Evolutionary conservation across 352 stramenopile genomes (phyloP).

Genomic region (Phytophthora hybrid): DNA sequence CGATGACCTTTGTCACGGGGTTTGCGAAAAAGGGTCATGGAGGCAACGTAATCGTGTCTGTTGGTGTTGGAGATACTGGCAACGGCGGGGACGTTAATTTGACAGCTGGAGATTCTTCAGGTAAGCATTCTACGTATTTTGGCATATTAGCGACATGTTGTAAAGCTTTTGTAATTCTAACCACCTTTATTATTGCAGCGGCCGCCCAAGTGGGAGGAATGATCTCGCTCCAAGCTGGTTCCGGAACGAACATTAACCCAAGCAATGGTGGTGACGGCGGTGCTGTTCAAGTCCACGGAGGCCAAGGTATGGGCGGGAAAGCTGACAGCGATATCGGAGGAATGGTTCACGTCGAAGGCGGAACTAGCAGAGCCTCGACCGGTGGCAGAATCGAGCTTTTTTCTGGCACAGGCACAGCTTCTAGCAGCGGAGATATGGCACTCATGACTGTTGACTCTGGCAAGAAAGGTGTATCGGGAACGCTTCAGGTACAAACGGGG

Average conservation of each 20-base stretch:
- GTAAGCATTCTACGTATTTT: slow-evolving; percentile 37
- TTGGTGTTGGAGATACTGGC: slow-evolving; percentile 37
- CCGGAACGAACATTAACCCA: slow-evolving; percentile 54
- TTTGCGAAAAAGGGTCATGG: slow-evolving; percentile 36
- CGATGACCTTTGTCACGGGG: slow-evolving; percentile 38
- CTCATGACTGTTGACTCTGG: slow-evolving; percentile 77
- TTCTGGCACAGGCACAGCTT: slow-evolving; percentile 51
- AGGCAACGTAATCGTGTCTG: slow-evolving; percentile 32
- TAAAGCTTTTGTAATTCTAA: background rate
- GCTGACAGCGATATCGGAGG: slow-evolving; percentile 57
- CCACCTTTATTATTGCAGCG: slow-evolving; percentile 44
- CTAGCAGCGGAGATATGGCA: slow-evolving; percentile 75
- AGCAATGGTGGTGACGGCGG: slow-evolving; percentile 74
- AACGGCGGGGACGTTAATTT: slow-evolving; percentile 52
- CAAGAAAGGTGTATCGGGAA: slow-evolving; percentile 81
- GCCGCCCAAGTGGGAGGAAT: slow-evolving; percentile 48
- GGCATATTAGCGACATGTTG: background rate
- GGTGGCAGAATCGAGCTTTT: slow-evolving; percentile 73
- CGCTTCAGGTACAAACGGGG: slow-evolving; percentile 75
- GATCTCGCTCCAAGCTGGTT: slow-evolving; percentile 58
- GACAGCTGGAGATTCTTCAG: slow-evolving; percentile 74
- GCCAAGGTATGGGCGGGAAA: slow-evolving; percentile 63
- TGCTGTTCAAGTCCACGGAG: slow-evolving; percentile 57
- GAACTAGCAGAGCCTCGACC: slow-evolving; percentile 52
- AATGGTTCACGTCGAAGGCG: slow-evolving; percentile 69